phyloP scores from a whole-genome alignment of 2,329 filamentous ascomycete species.

The Achaetomium macrosporum region DNA sequence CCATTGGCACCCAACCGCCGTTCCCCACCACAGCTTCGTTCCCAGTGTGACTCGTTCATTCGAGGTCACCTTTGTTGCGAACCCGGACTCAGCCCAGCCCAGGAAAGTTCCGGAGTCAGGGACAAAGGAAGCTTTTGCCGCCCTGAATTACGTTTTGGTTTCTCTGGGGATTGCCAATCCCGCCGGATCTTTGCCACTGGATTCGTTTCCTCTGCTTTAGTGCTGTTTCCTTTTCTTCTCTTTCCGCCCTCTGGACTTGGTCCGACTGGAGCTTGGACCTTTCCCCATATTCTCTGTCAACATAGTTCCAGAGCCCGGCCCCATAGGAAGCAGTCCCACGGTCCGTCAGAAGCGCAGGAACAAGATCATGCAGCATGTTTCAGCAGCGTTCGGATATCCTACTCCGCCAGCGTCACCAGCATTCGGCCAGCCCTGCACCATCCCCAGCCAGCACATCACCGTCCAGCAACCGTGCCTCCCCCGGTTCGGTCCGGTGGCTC shows the following conservation, averaged over 20 bases:
- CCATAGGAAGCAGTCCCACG: constrained; percentile 20
- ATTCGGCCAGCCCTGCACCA: constrained; percentile 43
- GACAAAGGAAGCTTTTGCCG: constrained; percentile 14
- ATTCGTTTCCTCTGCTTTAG: constrained; percentile 26
- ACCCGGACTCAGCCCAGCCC: constrained; percentile 7
- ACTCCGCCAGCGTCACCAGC: constrained; percentile 54
- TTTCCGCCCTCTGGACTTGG: constrained; percentile 1
- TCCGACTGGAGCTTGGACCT: constrained; percentile 7
- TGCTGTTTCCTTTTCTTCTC: constrained; percentile 19
- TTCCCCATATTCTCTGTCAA: too few relatives aligned
- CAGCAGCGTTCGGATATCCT: constrained; percentile 49
- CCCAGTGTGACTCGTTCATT: constrained; percentile 44
- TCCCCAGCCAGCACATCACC: constrained; percentile 33
- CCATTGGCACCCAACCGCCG: constrained; percentile 19
- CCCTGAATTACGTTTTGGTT: constrained; percentile 23
- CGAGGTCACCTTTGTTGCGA: constrained; percentile 36
- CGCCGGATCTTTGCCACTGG: constrained; percentile 21
- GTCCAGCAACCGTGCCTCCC: constrained; percentile 36
- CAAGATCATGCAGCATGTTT: constrained; percentile 55
- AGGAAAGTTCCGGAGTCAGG: constrained; percentile 18
- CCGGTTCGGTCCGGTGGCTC: constrained; percentile 53
- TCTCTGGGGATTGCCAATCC: constrained; percentile 5
- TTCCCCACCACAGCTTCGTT: neutral
- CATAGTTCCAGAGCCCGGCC: neutral
- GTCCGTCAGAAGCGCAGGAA: neutral